phyloP scores from a whole-genome alignment of 208 protist species.

The Leishmania turanica region DNA sequence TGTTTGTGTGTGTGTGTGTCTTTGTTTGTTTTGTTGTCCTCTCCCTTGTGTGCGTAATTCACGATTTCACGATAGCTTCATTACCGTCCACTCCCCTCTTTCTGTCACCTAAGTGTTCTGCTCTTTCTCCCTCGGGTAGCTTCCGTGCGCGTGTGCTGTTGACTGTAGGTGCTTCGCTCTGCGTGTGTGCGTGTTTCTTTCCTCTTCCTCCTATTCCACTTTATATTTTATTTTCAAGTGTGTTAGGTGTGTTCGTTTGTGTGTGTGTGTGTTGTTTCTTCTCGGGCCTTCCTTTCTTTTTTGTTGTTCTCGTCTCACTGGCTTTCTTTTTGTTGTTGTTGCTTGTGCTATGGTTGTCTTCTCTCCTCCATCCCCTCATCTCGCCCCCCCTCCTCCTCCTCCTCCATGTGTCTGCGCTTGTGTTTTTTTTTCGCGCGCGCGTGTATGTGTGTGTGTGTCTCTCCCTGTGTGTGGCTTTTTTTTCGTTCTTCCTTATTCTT shows the following conservation, averaged over 20 bases:
- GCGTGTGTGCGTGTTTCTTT: neutral
- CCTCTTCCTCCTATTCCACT: neutral
- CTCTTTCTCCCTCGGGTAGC: neutral
- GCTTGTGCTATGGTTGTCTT: neutral
- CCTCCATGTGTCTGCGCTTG: neutral
- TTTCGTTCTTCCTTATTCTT: neutral
- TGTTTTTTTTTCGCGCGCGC: neutral
- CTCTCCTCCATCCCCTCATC: neutral
- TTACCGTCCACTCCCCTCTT: neutral
- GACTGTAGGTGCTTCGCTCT: neutral
- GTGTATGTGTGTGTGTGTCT: neutral
- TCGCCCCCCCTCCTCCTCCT: neutral
- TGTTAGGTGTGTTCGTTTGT: neutral
- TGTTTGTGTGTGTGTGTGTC: neutral
- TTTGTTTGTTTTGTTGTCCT: neutral
- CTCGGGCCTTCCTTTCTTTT: neutral
- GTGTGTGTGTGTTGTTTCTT: neutral
- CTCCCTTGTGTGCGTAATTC: neutral
- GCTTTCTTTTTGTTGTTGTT: neutral
- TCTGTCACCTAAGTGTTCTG: slow-evolving; percentile 1
- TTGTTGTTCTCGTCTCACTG: neutral
- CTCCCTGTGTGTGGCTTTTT: neutral
- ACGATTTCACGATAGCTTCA: neutral
- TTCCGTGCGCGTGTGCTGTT: neutral
- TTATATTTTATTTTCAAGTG: neutral